Evolutionary conservation across 148 eudicot genomes (phyloP).

Genomic region (Silene conica): DNA sequence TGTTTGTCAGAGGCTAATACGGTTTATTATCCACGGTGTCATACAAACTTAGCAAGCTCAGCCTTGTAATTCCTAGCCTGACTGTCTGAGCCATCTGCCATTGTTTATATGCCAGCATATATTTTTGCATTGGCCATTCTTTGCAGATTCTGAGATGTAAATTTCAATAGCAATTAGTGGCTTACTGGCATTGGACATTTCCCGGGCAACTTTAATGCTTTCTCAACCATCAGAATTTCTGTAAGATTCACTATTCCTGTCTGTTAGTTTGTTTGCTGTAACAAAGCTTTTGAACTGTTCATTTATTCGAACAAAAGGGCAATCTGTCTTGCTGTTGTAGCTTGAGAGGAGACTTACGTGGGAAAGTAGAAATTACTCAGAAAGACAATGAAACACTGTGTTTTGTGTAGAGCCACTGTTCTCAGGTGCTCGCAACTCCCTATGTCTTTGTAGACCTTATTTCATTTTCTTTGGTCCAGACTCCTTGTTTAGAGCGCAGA

Average conservation of each 20-base stretch:
- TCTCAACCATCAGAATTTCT: not conserved
- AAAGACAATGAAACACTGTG: not conserved
- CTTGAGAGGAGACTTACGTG: not conserved
- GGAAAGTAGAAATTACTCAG: not conserved
- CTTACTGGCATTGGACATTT: not conserved
- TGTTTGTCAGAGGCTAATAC: too few relatives aligned
- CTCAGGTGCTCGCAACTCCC: not conserved
- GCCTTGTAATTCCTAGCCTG: not conserved
- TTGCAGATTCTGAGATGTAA: not conserved
- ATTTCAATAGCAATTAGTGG: not conserved
- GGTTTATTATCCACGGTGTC: not conserved
- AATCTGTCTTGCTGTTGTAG: not conserved
- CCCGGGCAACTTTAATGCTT: conserved; percentile 11
- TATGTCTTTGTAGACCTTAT: not conserved
- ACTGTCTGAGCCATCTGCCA: too few relatives aligned
- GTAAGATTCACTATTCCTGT: not conserved
- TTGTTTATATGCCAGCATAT: not conserved
- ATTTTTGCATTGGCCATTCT: not conserved
- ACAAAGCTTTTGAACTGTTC: not conserved
- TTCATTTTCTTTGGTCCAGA: too few relatives aligned
- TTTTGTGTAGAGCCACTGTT: too few relatives aligned
- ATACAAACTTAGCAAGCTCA: not conserved
- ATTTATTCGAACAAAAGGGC: not conserved
- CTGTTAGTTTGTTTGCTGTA: conserved; percentile 1
- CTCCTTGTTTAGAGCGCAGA: too few relatives aligned